A percentile compares a stretch with the other conserved stretches of the same genome.
Conservation (phyloP, 2,329 filamentous ascomycete species). For the Penicillium corylophilum region DNA sequence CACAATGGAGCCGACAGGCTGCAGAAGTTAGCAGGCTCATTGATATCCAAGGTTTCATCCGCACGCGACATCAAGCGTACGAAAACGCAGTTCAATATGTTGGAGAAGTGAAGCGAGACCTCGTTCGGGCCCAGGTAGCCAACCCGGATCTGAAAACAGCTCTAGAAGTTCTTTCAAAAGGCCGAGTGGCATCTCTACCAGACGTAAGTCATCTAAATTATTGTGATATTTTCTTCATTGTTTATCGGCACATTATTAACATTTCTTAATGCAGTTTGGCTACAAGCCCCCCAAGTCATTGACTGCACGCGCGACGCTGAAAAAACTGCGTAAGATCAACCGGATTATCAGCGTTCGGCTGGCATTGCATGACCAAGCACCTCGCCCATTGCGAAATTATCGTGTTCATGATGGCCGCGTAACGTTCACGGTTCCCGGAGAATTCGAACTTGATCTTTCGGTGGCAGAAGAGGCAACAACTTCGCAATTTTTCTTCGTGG, state of each 20-base stretch:
- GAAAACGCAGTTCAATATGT: slow-evolving; percentile 61
- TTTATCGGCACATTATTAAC: slow-evolving; percentile 15
- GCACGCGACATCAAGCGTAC: slow-evolving; percentile 61
- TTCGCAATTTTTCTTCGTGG: slow-evolving; percentile 90
- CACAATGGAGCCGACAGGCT: slow-evolving; percentile 82
- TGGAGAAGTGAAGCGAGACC: slow-evolving; percentile 69
- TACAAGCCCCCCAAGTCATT: slow-evolving; percentile 75
- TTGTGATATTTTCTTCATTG: too few relatives aligned
- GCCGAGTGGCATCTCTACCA: slow-evolving; percentile 74
- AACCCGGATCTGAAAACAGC: slow-evolving; percentile 91
- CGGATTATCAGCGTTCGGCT: slow-evolving; percentile 78
- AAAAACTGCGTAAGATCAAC: slow-evolving; percentile 77
- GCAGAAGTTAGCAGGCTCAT: slow-evolving; percentile 82
- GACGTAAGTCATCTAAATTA: slow-evolving; percentile 70
- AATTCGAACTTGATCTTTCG: slow-evolving; percentile 92
- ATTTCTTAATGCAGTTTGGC: slow-evolving; percentile 54
- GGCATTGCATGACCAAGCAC: slow-evolving; percentile 81
- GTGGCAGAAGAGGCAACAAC: slow-evolving; percentile 81
- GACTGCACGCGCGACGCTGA: slow-evolving; percentile 68
- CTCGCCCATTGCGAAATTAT: slow-evolving; percentile 74
- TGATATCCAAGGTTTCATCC: slow-evolving; percentile 76
- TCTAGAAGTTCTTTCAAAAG: slow-evolving; percentile 76
- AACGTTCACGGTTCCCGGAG: slow-evolving; percentile 77
- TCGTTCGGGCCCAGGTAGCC: slow-evolving; percentile 72
- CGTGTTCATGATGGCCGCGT: slow-evolving; percentile 80